Evolutionary conservation across 805 yeast species (phyloP), one percentile per base, ranked within the genome.

Genomic region (Metschnikowia rubicola): DNA sequence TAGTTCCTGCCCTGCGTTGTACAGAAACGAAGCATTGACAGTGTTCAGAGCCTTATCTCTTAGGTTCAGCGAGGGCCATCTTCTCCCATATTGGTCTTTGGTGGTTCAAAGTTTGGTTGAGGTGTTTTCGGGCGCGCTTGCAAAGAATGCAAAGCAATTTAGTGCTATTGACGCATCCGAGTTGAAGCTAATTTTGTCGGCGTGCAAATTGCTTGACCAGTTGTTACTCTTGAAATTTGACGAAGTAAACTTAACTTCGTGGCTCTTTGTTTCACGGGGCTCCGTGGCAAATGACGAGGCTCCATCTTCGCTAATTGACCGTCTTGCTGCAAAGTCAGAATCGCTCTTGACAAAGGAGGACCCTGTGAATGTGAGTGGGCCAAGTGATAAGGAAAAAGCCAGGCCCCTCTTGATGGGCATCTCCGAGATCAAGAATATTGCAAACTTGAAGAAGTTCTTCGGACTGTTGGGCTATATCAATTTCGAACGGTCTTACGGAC

Each of bases 211-310:
- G 12, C 68, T 94, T 39, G 99, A 92, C 60, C 75, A 86, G 30
- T 63, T 90, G 19, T 62, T 92, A 17, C 71, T 85, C 2, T 55
- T 90, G 47, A 80, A 82, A 33, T 75, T 76, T 36, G 97, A 91
- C 60, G 96, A 89, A 48, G 75, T 92, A 71, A 84, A 83, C 65
- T 60, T 80, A 64, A 61, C 79, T 51, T 94, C 89, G 58, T 92
- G 98, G 98, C 69, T 94, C 2, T 94, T 89, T 60, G 78, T 92
- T 10, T 75, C 83, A 28, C 88, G 86, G 56, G 81, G 79, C 13
- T 73, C 81, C 13, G 81, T 84, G 10, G 40, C 55, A n/a, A 41
- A 34, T 4, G 48, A 47, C 4, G 44, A 55, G 28, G 52, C 44
- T 11, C 48, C 56, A 10, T 52, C 61, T 10, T 73, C 81, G 0